Evolutionary conservation across 2,329 filamentous ascomycete species (phyloP).

Genomic region (Dothistroma pini): DNA sequence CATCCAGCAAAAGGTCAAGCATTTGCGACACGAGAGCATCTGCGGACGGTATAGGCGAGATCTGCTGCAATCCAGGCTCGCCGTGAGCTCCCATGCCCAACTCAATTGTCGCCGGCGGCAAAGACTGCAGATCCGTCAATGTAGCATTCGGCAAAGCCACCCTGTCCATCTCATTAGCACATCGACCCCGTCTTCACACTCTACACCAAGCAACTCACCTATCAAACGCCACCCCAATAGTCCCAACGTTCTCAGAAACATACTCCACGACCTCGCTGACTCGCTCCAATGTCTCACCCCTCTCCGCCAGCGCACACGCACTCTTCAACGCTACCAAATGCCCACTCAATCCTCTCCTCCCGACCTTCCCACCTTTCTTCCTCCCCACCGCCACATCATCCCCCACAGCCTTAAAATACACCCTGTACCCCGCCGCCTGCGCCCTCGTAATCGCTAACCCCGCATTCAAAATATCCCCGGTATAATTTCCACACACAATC

Average conservation of each 20-base stretch:
- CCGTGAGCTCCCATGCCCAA: constrained; percentile 67
- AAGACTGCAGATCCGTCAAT: constrained; percentile 57
- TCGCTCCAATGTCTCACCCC: constrained; percentile 31
- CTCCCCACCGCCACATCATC: constrained; percentile 64
- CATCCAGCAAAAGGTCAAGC: constrained; percentile 35
- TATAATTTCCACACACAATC: constrained; percentile 63
- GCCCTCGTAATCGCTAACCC: constrained; percentile 58
- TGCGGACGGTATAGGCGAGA: constrained; percentile 45
- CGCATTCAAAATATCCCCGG: constrained; percentile 61
- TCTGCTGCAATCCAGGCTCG: constrained; percentile 58
- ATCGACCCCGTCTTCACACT: not conserved
- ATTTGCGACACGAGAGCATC: constrained; percentile 35
- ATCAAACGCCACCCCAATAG: constrained; percentile 36
- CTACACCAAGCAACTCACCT: constrained; percentile 20
- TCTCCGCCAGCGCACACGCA: constrained; percentile 52
- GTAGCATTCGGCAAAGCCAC: constrained; percentile 47
- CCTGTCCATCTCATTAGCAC: constrained; percentile 21
- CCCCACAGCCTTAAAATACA: constrained; percentile 58
- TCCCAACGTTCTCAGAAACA: constrained; percentile 36
- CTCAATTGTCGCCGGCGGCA: constrained; percentile 54
- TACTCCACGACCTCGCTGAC: constrained; percentile 39
- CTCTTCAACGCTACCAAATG: constrained; percentile 59
- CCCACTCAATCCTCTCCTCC: constrained; percentile 59
- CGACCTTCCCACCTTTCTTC: constrained; percentile 54
- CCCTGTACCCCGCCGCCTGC: constrained; percentile 52